Base-by-base conservation (phyloP, 805 yeast species). In the Hanseniaspora pseudoguilliermondii region DNA sequence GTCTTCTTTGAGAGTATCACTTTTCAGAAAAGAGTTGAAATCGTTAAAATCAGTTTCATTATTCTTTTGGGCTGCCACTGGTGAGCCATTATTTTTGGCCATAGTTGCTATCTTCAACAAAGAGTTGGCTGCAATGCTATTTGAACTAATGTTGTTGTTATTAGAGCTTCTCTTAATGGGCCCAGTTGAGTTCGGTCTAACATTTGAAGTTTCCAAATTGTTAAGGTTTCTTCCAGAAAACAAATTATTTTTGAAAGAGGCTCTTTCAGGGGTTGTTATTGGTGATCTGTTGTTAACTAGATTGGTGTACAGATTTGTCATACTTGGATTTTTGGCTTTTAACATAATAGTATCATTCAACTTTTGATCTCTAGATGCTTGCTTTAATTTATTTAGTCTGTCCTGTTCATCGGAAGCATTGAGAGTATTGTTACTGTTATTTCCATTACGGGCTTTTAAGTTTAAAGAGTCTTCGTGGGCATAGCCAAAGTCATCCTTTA, bases 11-110 rank as follows among this genome's bases (percentile, higher is more conserved):
- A 43, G 21, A 57, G 67, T 60, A 41, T 69, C 72, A 3, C 71
- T 53, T 59, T 69, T 69, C 55, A 76, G 62, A 64, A 72, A 74
- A 42, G 72, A 70, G 11, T 71, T 65, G 60, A 76, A 75, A 58
- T 75, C 72, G 42, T 68, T 69, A 20, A 66, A 56, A 5, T 49
- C 48, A 21, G 20, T 48, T 29, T 34, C 18, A 9, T 47, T 42
- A n/a, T n/a, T 35, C 34, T 57, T 36, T 4, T 56, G 59, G 3
- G 51, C 23, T 40, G 51, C 52, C 21, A 51, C 38, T 7, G 57
- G 48, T 4, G 58, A 55, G 23, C 58, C 49, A 20, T 20, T 47
- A 15, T 43, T 32, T 21, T 52, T 53, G 16, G 61, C 51, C 46
- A 36, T 39, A 6, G 57, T 41, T 9, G 57, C 42, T 25, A 40